Conservation (phyloP, 2,329 filamentous ascomycete genomes). For the Albophoma yamanashiensis region DNA sequence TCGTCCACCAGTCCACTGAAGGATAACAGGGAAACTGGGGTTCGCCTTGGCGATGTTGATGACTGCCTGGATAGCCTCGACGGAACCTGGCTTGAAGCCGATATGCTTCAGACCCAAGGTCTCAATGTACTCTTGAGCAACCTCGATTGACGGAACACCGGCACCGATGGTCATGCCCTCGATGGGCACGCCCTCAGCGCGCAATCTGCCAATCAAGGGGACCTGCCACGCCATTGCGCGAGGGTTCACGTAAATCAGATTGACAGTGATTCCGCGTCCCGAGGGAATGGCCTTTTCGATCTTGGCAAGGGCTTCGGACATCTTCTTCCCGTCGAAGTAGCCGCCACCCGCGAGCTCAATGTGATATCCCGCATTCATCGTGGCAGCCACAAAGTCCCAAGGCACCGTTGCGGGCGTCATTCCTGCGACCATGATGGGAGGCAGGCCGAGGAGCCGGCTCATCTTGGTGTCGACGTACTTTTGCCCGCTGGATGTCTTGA, state of each 20-base stretch:
- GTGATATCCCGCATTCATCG: conserved; percentile 92
- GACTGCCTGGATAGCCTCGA: conserved; percentile 78
- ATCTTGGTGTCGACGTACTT: conserved; percentile 97
- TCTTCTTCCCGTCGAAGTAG: conserved; percentile 72
- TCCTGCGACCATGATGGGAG: conserved; percentile 81
- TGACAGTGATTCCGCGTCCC: conserved; percentile 79
- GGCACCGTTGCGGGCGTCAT: conserved; percentile 89
- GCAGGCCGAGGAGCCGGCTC: conserved; percentile 74
- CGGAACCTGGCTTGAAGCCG: conserved; percentile 84
- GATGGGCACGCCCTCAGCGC: conserved; percentile 78
- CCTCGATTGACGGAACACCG: conserved; percentile 86
- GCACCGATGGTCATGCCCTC: conserved; percentile 89
- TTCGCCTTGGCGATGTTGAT: conserved; percentile 94
- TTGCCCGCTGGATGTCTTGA: conserved; percentile 79
- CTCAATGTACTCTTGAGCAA: conserved; percentile 87
- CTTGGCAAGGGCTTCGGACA: conserved; percentile 74
- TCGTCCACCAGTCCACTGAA: conserved; percentile 92
- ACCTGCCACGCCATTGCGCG: conserved; percentile 90
- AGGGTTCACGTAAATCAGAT: conserved; percentile 86
- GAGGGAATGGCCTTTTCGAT: conserved; percentile 77
- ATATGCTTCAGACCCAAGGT: conserved; percentile 91
- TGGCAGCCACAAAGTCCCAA: conserved; percentile 85
- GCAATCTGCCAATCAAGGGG: conserved; percentile 67
- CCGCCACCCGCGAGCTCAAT: conserved; percentile 85
- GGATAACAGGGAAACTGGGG: conserved; percentile 79